Evolutionary conservation across 345 rosid genomes (phyloP).

Genomic region (Populus euphratica): DNA sequence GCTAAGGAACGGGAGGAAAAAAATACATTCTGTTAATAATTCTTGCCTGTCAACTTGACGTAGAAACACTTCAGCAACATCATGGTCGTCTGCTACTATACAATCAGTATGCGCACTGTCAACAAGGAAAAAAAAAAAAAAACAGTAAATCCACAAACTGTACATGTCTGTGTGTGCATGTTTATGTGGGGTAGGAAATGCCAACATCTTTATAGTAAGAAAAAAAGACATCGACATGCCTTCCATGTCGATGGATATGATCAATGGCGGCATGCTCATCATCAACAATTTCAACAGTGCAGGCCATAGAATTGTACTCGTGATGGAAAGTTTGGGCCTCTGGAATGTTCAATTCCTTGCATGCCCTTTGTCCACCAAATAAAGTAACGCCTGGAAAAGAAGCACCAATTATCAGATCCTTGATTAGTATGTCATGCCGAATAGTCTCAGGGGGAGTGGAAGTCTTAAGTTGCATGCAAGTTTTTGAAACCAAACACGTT

Average conservation of each 20-base stretch:
- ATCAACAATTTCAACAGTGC: constrained; percentile 89
- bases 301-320: constrained; percentile 79
- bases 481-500: neutral
- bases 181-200: neutral
- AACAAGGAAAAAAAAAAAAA: constrained; percentile 13
- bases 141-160: neutral
- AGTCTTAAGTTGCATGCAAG: neutral
- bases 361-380: constrained; percentile 80
- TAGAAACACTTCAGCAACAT: constrained; percentile 74
- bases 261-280: constrained; percentile 74
- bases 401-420: neutral
- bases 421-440: neutral
- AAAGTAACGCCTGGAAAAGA: constrained; percentile 62
- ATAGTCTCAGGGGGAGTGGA: neutral
- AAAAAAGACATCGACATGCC: constrained; percentile 34
- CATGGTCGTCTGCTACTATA: constrained; percentile 67
- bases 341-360: constrained; percentile 52
- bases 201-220: neutral
- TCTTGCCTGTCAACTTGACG: constrained; percentile 79
- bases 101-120: constrained; percentile 95
- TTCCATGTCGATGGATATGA: constrained; percentile 91
- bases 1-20: neutral
- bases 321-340: constrained; percentile 60
- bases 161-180: neutral
- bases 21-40: neutral